These are phyloP conservation scores for Curvularia spicifera DNA, from an alignment of 2,329 filamentous ascomycete species.

Conservation along the genomic window DNA sequence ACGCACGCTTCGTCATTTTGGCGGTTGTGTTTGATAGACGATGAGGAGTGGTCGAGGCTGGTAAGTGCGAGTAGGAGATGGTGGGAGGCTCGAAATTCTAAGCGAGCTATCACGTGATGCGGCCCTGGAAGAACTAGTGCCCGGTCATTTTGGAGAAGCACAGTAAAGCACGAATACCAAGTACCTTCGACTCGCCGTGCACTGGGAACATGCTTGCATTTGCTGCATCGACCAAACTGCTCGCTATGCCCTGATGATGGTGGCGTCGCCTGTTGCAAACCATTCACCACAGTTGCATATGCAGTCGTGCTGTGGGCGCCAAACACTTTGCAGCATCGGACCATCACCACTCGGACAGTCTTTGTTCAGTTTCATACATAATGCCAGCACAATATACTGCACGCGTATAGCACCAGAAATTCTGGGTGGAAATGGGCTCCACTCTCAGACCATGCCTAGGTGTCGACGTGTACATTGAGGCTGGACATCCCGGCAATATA, in stretches of 20 bases:
- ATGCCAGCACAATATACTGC: not conserved
- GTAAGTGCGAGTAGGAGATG: slow-evolving; percentile 11
- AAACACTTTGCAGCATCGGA: not conserved
- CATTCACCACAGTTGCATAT: not conserved
- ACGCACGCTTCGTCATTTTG: slow-evolving; percentile 63
- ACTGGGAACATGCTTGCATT: not conserved
- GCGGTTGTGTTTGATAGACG: slow-evolving; percentile 35
- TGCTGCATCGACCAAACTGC: not conserved
- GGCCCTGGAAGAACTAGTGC: slow-evolving; percentile 18
- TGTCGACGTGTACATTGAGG: not conserved
- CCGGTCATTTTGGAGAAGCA: slow-evolving; percentile 5
- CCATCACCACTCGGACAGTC: not conserved
- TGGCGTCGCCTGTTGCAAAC: not conserved
- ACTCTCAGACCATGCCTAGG: not conserved
- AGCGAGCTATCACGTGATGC: slow-evolving; percentile 8
- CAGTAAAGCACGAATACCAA: not conserved
- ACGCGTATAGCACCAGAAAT: not conserved
- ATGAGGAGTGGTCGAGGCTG: slow-evolving; percentile 27
- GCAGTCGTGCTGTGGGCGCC: not conserved
- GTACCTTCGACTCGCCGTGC: not conserved
- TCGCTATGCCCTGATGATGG: no score
- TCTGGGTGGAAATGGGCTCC: not conserved
- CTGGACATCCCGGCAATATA: not conserved
- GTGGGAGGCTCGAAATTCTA: slow-evolving; percentile 16
- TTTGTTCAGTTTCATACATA: not conserved